Base-by-base conservation (phyloP, 352 stramenopile genomes). In the Globisporangium heterothallicum region DNA sequence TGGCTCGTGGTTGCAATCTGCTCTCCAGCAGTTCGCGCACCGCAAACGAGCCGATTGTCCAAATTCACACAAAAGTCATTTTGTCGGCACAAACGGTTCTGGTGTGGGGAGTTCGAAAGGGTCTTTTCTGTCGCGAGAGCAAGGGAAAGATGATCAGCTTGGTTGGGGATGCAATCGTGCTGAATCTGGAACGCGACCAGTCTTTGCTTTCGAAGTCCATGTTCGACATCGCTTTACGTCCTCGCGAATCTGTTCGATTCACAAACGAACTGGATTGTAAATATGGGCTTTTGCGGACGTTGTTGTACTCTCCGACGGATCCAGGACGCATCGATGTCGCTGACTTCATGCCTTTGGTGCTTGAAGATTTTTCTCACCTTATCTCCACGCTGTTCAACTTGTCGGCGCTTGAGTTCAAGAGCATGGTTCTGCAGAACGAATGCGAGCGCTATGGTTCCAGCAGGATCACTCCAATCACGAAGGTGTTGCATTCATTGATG, bases 401-500 rank as follows among this genome's bases (percentile, higher is more conserved):
- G 26, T 72, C 64, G 29, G 58, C 62, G 49, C 58, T 72, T 25
- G 69, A 78, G 42, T 65, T 57, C 24, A 58, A 26, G 26, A 59
- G 40, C 42, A 26, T 41, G 19, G 8, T 19, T 40, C 2, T 14
- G 14, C 54, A 42, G 14, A 34, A 12, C 7, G 19, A 18, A n/a
- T 24, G 26, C 19, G 24, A 4, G 7, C 6, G 5, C 7, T 30
- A 14, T 6, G 19, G 34, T 12, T 43, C 41, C 49, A 42, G 18
- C n/a, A 24, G 43, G 46, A 12, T 48, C 12, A 70, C 68, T 16
- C 57, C 64, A 16, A 54, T 81, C 6, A 71, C 56, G 12, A 75
- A 81, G 50, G 53, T 66, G 16, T 35, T 81, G 8, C 71, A 78
- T 35, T 71, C 50, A 9, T 36, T 78, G 27, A 61, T 78, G 64